A percentile compares a stretch with the other conserved stretches of the same genome.
Evolutionary conservation across 305 asterid species (phyloP).

Genomic region (Solanum hybrid): DNA sequence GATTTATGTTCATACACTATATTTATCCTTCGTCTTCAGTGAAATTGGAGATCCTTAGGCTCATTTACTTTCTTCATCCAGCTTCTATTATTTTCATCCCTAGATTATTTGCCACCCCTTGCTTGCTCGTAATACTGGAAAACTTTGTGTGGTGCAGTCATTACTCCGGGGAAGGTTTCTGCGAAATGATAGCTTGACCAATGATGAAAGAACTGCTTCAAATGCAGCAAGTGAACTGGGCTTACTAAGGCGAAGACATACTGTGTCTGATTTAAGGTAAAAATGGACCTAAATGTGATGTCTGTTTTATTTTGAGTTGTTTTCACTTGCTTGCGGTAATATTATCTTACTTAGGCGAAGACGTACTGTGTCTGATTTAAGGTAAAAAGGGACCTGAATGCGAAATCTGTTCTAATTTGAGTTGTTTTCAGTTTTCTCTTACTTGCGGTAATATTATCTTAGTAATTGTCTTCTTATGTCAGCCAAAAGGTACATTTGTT

Average conservation of each 20-base stretch:
- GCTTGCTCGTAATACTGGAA: background rate
- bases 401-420: background rate
- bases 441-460: background rate
- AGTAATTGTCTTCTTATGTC: background rate
- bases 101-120: background rate
- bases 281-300: background rate
- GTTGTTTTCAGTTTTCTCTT: background rate
- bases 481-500: background rate
- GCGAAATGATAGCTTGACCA: conserved; percentile 36
- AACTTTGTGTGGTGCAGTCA: conserved; percentile 34
- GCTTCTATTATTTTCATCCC: background rate
- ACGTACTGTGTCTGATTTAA: conserved; percentile 59
- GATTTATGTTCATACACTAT: background rate
- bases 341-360: conserved; percentile 29
- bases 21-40: background rate
- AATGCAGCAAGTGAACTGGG: conserved; percentile 61
- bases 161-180: conserved; percentile 73
- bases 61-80: background rate
- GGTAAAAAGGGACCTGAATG: conserved; percentile 26
- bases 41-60: background rate
- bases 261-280: conserved; percentile 78
- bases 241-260: conserved; percentile 53
- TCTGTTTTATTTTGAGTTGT: background rate
- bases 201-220: conserved; percentile 47
- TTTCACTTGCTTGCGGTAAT: background rate